These are phyloP conservation scores for Brassica balearica DNA, from an alignment of 441 rosid genomes.

Conservation along the genomic window DNA sequence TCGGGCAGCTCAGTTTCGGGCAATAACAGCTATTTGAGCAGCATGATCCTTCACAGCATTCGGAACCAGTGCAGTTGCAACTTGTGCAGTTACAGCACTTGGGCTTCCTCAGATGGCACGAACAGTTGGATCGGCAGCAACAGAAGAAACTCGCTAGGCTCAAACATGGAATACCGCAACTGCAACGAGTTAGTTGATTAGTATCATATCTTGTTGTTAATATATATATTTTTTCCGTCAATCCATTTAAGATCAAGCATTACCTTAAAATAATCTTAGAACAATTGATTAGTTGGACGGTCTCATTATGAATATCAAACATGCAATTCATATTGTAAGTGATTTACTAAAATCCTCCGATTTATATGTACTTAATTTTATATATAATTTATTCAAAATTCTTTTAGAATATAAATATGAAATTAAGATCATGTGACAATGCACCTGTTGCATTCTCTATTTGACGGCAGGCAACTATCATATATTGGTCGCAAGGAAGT, in stretches of 20 bases:
- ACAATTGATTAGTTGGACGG: too few relatives aligned
- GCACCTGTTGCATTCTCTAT: background rate
- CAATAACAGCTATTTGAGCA: conserved; percentile 31
- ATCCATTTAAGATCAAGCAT: too few relatives aligned
- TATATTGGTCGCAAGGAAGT: conserved; percentile 16
- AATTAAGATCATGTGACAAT: too few relatives aligned
- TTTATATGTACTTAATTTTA: too few relatives aligned
- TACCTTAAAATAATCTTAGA: too few relatives aligned
- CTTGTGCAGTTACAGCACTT: conserved; percentile 47
- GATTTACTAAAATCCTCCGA: too few relatives aligned
- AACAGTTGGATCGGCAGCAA: conserved; percentile 66
- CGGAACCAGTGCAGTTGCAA: conserved; percentile 39
- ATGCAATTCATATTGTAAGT: too few relatives aligned
- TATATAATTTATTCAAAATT: too few relatives aligned
- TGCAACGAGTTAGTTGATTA: conserved; percentile 14
- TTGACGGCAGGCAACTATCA: background rate
- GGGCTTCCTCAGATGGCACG: conserved; percentile 52
- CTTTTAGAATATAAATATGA: too few relatives aligned
- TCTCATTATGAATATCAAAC: too few relatives aligned
- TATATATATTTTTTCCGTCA: too few relatives aligned
- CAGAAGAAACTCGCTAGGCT: conserved; percentile 71
- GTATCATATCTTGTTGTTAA: conserved; percentile 3
- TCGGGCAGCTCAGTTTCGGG: conserved; percentile 15
- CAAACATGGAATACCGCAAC: conserved; percentile 66
- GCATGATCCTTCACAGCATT: conserved; percentile 51